phyloP scores from a whole-genome alignment of 2,329 filamentous ascomycete species.

The Aureobasidium melanogenum region DNA sequence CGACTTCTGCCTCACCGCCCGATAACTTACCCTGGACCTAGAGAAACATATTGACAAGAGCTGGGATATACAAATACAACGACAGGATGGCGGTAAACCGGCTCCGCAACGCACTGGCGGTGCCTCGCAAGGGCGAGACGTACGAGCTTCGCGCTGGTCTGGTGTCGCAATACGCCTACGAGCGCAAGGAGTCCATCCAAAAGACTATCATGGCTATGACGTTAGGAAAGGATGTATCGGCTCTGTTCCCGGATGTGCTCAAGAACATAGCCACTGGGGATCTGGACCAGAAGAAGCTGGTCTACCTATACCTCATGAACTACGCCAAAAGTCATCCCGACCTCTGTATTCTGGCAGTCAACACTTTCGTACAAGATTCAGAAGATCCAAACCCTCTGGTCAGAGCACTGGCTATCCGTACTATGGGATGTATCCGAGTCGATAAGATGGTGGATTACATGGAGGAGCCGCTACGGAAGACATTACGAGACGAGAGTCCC shows the following conservation, averaged over 20 bases:
- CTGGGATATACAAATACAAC: neutral
- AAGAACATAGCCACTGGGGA: slow-evolving; percentile 97
- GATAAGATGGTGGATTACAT: slow-evolving; percentile 99
- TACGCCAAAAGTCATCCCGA: slow-evolving; percentile 99
- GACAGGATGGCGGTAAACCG: slow-evolving; percentile 82
- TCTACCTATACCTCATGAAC: slow-evolving; percentile 98
- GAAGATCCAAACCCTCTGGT: slow-evolving; percentile 97
- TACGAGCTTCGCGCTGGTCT: slow-evolving; percentile 93
- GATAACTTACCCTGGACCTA: neutral
- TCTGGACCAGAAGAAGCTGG: slow-evolving; percentile 97
- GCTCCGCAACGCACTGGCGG: slow-evolving; percentile 86
- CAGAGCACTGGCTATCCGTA: slow-evolving; percentile 87
- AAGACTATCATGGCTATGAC: slow-evolving; percentile 99
- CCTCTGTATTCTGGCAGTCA: slow-evolving; percentile 95
- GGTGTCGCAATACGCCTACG: slow-evolving; percentile 97
- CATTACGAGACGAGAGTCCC: slow-evolving; percentile 89
- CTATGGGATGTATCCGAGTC: slow-evolving; percentile 96
- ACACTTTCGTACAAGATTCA: slow-evolving; percentile 97
- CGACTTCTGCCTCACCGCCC: neutral
- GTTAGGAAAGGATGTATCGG: slow-evolving; percentile 93
- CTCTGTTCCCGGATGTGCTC: slow-evolving; percentile 90
- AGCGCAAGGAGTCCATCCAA: slow-evolving; percentile 96
- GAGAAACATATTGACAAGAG: neutral
- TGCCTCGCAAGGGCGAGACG: slow-evolving; percentile 92
- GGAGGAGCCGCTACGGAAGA: slow-evolving; percentile 95